Conservation (phyloP, 768 basidiomycete species). For the Hirschioporus abietinus region DNA sequence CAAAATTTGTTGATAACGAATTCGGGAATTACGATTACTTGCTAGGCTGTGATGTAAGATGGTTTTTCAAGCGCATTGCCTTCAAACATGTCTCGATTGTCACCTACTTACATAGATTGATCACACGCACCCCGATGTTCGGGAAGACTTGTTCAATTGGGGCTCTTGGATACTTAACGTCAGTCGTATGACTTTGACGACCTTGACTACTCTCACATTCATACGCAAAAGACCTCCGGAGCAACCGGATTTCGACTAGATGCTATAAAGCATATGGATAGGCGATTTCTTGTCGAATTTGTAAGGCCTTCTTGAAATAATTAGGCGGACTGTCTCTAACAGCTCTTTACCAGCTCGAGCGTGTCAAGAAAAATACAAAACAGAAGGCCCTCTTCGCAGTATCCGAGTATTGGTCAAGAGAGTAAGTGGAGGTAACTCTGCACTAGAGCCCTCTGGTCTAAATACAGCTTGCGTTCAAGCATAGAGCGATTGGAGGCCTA, state of each 20-base stretch:
- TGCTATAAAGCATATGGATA: constrained; percentile 87
- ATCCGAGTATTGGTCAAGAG: constrained; percentile 81
- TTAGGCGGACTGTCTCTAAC: neutral
- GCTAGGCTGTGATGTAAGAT: constrained; percentile 63
- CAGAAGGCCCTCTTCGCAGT: constrained; percentile 53
- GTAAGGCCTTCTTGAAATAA: constrained; percentile 33
- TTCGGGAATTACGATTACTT: constrained; percentile 87
- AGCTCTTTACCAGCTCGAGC: constrained; percentile 39
- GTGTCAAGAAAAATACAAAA: constrained; percentile 39
- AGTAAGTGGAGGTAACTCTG: constrained; percentile 37
- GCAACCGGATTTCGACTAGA: constrained; percentile 80
- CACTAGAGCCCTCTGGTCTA: too few relatives aligned
- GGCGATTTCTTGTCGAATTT: constrained; percentile 61
- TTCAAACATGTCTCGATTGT: constrained; percentile 9
- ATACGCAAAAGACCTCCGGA: constrained; percentile 48
- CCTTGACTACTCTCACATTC: neutral
- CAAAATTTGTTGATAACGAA: constrained; percentile 70
- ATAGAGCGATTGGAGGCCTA: constrained; percentile 49
- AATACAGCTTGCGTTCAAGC: constrained; percentile 23
- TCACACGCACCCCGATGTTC: constrained; percentile 76
- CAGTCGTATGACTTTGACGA: constrained; percentile 4
- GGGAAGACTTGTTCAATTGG: constrained; percentile 71
- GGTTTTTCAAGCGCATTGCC: neutral
- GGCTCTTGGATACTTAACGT: constrained; percentile 70
- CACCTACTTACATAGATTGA: constrained; percentile 52